Base-by-base conservation (phyloP, 495 filamentous ascomycete species). In the Pseudevernia furfuracea region DNA sequence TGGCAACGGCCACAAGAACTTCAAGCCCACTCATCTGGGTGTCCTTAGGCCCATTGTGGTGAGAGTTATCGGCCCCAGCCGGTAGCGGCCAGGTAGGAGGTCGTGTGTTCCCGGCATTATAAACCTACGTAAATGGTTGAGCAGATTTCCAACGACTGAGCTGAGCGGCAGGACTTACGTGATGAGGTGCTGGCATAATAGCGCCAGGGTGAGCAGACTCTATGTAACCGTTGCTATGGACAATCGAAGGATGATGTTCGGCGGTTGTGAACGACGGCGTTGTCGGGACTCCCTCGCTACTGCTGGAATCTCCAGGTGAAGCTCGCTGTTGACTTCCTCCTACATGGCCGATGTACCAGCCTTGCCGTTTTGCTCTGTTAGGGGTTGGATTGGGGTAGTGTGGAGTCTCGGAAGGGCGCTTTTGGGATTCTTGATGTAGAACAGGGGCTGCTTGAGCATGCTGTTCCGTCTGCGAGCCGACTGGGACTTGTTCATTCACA, bases 1-100 rank as follows among this genome's bases (percentile, higher is more conserved):
- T 94, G 12, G 92, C 92, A 61, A 94, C 91, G 4, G 92, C 92
- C 34, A 96, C 92, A 38, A 96, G 82, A 21, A 90, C 89, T 64
- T 96, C 89, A 30, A 96, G 76, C 19, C 89, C 79, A 60, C 83
- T 81, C 85, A 92, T 88, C 57, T 82, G 82, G 56, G 74, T 77
- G 66, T 74, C 75, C 69, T 69, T 62, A 62, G 65, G 34, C 37
- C 48, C 53, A 19, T 63, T 53, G 34, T 68, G 63, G 32, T 74
- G 49, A 48, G 25, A 21, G 52, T 67, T 9, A 38, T 59, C 37
- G 37, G 64, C n/a, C 5, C 46, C 55, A 9, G 57, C 36, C n/a
- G 62, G 59, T 62, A 70, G 55, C 60, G 74, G 68, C 69, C 66
- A 71, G 59, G 64, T 63, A 48, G 66, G 60, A 67, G 59, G 60